These are phyloP conservation scores for Teratosphaeria destructans DNA, from an alignment of 2,329 filamentous ascomycete genomes.

Conservation along the genomic window DNA sequence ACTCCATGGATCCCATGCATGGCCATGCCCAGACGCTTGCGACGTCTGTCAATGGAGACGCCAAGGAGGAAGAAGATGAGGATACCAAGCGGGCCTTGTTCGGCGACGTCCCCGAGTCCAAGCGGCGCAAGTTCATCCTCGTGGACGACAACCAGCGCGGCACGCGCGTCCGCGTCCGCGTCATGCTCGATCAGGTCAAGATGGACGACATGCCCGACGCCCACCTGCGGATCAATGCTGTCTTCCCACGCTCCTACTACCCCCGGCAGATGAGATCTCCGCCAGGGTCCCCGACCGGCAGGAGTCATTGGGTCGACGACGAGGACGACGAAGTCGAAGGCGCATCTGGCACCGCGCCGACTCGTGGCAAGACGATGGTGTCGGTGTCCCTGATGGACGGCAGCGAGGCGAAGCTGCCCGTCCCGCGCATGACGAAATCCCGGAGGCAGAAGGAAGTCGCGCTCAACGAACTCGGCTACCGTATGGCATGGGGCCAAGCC, in stretches of 20 bases:
- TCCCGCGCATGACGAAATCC: conserved; percentile 61
- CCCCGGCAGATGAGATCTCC: conserved; percentile 86
- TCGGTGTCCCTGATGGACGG: conserved; percentile 50
- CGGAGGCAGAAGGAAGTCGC: conserved; percentile 74
- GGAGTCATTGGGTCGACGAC: conserved; percentile 59
- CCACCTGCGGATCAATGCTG: conserved; percentile 79
- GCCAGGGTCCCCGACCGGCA: conserved; percentile 63
- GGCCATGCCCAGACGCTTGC: conserved; percentile 22
- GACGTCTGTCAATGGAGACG: conserved; percentile 28
- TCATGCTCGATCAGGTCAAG: conserved; percentile 85
- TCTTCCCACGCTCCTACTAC: conserved; percentile 86
- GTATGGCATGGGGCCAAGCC: conserved; percentile 95
- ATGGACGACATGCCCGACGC: conserved; percentile 94
- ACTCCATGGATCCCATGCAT: conserved; percentile 41
- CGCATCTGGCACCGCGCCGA: conserved; percentile 24
- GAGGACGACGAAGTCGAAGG: conserved; percentile 49
- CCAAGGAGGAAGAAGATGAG: conserved; percentile 42
- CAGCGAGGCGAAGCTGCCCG: conserved; percentile 59
- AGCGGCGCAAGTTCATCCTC: conserved; percentile 92
- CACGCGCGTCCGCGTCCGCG: conserved; percentile 73
- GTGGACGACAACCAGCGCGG: conserved; percentile 81
- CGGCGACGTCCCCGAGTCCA: conserved; percentile 76
- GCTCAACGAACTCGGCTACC: conserved; percentile 83
- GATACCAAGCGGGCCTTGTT: conserved; percentile 62
- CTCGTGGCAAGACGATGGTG: conserved; percentile 38